These are phyloP conservation scores for Vigna angularis DNA, from an alignment of 306 rosid genomes.

Conservation along the genomic window DNA sequence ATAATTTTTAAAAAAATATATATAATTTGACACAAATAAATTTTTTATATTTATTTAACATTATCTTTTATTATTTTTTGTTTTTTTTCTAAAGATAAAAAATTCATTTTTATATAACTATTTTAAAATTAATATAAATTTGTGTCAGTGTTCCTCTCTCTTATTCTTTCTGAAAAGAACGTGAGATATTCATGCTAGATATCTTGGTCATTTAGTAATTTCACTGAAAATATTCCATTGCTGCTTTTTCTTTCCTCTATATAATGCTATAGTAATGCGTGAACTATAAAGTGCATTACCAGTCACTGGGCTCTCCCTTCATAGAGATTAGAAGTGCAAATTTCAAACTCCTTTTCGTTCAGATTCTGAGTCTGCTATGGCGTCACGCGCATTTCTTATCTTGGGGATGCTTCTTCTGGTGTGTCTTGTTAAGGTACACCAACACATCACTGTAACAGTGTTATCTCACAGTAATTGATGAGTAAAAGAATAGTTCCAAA, in stretches of 20 bases:
- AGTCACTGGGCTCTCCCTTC: neutral
- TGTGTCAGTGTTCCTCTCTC: no score
- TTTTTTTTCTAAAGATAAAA: no score
- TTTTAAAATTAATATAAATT: no score
- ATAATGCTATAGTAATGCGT: neutral
- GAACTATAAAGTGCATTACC: neutral
- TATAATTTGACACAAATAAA: no score
- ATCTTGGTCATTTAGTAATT: slow-evolving; percentile 11
- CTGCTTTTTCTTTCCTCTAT: slow-evolving; percentile 7
- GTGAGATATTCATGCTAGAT: neutral
- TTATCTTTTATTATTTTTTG: no score
- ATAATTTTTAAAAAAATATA: no score
- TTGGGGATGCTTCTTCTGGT: slow-evolving; percentile 44
- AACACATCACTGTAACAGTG: neutral
- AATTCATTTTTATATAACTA: no score
- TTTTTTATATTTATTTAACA: no score
- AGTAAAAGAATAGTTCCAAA: neutral
- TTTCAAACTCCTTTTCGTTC: neutral
- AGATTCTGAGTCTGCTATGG: slow-evolving; percentile 39
- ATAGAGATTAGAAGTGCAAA: slow-evolving; percentile 4
- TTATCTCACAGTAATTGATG: neutral
- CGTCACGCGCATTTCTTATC: slow-evolving; percentile 44
- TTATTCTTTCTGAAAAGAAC: neutral
- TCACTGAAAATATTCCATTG: neutral
- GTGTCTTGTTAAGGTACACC: slow-evolving; percentile 46